Evolutionary conservation across 1,139 yeast genomes (phyloP).

Genomic region (Yamadazyma mexicana): DNA sequence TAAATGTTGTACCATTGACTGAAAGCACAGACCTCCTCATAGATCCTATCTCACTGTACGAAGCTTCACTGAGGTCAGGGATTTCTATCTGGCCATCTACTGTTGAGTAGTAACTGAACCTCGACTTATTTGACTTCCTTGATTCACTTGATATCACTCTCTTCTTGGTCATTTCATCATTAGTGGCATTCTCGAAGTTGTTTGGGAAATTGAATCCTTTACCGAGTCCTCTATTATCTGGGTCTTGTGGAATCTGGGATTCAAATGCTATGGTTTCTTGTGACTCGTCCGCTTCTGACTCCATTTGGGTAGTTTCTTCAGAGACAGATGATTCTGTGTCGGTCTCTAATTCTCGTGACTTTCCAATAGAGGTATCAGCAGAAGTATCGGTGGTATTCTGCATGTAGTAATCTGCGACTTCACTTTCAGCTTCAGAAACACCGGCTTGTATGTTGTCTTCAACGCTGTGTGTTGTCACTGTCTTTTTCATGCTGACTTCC

Average conservation of each 20-base stretch:
- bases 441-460: background rate
- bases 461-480: background rate
- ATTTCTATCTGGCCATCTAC: conserved; percentile 44
- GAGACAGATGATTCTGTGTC: background rate
- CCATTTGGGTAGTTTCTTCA: background rate
- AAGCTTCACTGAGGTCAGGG: conserved; percentile 36
- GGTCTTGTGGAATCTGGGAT: conserved; percentile 11
- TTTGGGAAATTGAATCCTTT: conserved; percentile 43
- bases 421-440: conserved; percentile 7
- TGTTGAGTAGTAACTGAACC: conserved; percentile 26
- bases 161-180: conserved; percentile 23
- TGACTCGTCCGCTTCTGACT: conserved; percentile 5
- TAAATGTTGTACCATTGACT: conserved; percentile 30
- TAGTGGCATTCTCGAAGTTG: conserved; percentile 33
- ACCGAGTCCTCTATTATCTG: conserved; percentile 37
- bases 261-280: conserved; percentile 14
- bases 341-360: background rate
- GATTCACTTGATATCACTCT: conserved; percentile 18
- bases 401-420: conserved; percentile 13
- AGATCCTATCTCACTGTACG: conserved; percentile 21
- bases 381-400: conserved; percentile 3
- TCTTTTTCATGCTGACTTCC: too few species aligned
- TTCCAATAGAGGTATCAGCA: background rate
- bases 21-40: conserved; percentile 21
- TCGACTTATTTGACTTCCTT: conserved; percentile 18